These are phyloP conservation scores for Vitis riparia DNA, from an alignment of 164 flowering plant genomes.

Conservation along the genomic window DNA sequence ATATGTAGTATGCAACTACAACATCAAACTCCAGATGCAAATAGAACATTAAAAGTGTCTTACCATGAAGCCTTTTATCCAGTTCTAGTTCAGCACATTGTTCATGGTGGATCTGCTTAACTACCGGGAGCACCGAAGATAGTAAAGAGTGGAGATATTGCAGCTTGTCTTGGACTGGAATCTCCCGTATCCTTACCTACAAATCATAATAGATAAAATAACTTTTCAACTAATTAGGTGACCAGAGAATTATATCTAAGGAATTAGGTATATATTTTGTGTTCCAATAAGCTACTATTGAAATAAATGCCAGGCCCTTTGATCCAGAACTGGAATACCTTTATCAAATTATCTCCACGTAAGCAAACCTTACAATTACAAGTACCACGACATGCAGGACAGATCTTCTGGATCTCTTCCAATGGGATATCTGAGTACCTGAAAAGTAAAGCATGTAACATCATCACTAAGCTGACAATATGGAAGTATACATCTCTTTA, in stretches of 20 bases:
- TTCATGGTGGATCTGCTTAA: conserved; percentile 68
- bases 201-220: conserved; percentile 11
- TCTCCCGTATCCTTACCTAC: conserved; percentile 75
- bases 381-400: conserved; percentile 92
- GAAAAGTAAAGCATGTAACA: conserved; percentile 13
- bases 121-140: conserved; percentile 85
- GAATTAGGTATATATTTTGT: neutral
- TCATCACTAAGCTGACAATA: neutral
- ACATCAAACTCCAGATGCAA: neutral
- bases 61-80: conserved; percentile 74
- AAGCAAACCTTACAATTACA: conserved; percentile 84
- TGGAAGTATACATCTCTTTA: neutral
- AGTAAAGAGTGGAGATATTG: conserved; percentile 68
- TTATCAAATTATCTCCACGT: conserved; percentile 74
- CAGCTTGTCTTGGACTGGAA: conserved; percentile 72
- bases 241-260: neutral
- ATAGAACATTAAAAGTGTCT: conserved; percentile 16
- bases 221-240: neutral
- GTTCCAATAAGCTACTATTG: neutral
- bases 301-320: neutral
- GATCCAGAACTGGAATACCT: conserved; percentile 44
- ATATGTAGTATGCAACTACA: neutral
- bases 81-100: conserved; percentile 82
- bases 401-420: conserved; percentile 76
- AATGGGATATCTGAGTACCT: conserved; percentile 77